Evolutionary conservation across 2,329 filamentous ascomycete genomes (phyloP).

Genomic region (Alternaria gaisen): DNA sequence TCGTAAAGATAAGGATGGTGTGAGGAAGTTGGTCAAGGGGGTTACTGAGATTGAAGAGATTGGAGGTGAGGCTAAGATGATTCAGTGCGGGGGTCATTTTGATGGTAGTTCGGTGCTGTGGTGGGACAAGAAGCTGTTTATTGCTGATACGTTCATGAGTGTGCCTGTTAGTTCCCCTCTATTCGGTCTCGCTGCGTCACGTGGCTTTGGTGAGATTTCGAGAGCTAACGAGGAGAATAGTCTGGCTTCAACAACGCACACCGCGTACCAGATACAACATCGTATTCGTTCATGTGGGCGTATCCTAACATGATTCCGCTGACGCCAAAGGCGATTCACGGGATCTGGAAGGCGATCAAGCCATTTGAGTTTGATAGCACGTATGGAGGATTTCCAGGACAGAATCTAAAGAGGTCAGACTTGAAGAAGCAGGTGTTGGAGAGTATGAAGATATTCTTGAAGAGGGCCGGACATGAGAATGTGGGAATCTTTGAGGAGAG

Average conservation of each 20-base stretch:
- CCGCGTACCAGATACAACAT: conserved; percentile 56
- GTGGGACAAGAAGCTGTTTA: conserved; percentile 66
- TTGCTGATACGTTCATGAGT: conserved; percentile 80
- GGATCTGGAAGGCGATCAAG: conserved; percentile 75
- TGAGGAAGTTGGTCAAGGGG: conserved; percentile 57
- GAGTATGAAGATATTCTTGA: conserved; percentile 78
- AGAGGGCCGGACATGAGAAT: conserved; percentile 58
- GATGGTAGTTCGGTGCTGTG: conserved; percentile 75
- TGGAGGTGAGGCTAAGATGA: conserved; percentile 57
- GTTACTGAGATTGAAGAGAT: conserved; percentile 56
- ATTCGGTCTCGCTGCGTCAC: not conserved
- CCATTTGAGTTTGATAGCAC: conserved; percentile 70
- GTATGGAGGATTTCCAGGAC: conserved; percentile 71
- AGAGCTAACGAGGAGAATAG: conserved; percentile 16
- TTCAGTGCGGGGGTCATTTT: conserved; percentile 83
- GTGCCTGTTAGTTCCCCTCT: conserved; percentile 61
- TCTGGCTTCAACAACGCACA: conserved; percentile 50
- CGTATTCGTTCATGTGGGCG: conserved; percentile 79
- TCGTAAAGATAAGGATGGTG: conserved; percentile 55
- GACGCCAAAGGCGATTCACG: conserved; percentile 66
- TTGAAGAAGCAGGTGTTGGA: conserved; percentile 74
- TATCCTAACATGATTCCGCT: conserved; percentile 69
- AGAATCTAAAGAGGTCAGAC: conserved; percentile 65
- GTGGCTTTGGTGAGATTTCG: not conserved
- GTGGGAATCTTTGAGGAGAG: conserved; percentile 52